Percentiles rank a stretch among this genome's conserved stretches.
Conservation (phyloP, 2,329 filamentous ascomycete genomes). For the Colletotrichum orchidophilum region DNA sequence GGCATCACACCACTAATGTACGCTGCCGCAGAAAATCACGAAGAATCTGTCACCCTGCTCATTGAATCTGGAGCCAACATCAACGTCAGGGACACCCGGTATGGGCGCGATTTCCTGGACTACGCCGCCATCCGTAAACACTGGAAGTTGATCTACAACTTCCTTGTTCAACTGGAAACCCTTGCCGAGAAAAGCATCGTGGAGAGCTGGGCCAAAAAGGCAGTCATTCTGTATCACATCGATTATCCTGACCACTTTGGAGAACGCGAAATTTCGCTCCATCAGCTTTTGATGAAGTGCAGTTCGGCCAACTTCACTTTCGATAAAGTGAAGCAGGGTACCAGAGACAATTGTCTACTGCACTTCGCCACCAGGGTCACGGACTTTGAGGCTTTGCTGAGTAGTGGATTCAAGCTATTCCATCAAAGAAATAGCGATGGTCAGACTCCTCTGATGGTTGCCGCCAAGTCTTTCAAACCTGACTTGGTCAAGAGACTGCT, state of each 20-base stretch:
- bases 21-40: neutral
- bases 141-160: neutral
- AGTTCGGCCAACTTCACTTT: neutral
- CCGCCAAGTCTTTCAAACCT: accelerated
- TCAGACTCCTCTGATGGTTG: neutral
- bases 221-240: neutral
- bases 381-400: neutral
- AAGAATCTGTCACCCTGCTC: neutral
- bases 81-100: accelerated
- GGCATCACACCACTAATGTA: slow-evolving; percentile 15
- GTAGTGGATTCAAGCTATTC: neutral
- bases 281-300: neutral
- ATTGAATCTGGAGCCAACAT: neutral
- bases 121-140: neutral
- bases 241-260: accelerated
- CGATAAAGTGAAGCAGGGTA: accelerated
- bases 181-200: neutral
- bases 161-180: neutral
- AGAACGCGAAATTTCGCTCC: neutral
- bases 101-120: neutral
- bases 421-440: neutral
- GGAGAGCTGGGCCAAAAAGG: neutral
- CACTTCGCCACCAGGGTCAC: neutral
- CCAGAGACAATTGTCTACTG: neutral
- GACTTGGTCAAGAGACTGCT: neutral